phyloP scores from a whole-genome alignment of 768 basidiomycete species.

The Lactarius indigo region DNA sequence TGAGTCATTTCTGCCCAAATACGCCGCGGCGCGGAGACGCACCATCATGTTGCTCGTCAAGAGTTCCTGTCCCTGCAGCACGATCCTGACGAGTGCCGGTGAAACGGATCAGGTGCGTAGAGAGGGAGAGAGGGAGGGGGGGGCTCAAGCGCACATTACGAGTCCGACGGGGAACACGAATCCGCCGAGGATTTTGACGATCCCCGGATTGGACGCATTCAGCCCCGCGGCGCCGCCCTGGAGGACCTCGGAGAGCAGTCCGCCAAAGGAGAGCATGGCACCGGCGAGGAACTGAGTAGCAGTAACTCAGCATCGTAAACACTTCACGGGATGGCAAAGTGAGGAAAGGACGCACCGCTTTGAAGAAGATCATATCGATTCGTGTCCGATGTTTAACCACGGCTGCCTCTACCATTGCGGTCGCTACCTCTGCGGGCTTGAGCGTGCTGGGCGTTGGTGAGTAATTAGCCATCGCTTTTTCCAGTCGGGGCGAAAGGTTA shows the following conservation, averaged over 20 bases:
- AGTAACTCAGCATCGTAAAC: background rate
- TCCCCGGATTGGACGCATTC: slow-evolving; percentile 53
- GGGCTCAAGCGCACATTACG: slow-evolving; percentile 52
- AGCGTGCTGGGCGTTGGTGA: slow-evolving; percentile 52
- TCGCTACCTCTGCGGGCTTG: slow-evolving; percentile 56
- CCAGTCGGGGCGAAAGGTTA: background rate
- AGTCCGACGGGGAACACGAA: slow-evolving; percentile 76
- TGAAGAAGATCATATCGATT: slow-evolving; percentile 57
- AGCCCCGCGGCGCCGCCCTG: slow-evolving; percentile 55
- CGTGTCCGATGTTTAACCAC: slow-evolving; percentile 63
- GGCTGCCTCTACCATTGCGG: slow-evolving; percentile 51
- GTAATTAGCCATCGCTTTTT: slow-evolving; percentile 1
- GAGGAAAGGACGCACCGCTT: slow-evolving; percentile 50
- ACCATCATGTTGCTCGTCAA: slow-evolving; percentile 80
- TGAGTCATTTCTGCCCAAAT: background rate
- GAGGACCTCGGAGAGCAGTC: slow-evolving; percentile 56
- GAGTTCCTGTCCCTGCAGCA: slow-evolving; percentile 65
- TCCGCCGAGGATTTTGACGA: slow-evolving; percentile 62
- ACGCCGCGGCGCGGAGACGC: background rate
- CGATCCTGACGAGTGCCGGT: slow-evolving; percentile 47
- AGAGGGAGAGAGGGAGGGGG: background rate
- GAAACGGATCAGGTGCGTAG: background rate
- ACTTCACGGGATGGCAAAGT: background rate
- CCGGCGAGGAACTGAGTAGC: slow-evolving; percentile 58
- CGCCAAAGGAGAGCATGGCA: slow-evolving; percentile 72